phyloP scores from a whole-genome alignment of 306 rosid species.

The Castanea sativa region DNA sequence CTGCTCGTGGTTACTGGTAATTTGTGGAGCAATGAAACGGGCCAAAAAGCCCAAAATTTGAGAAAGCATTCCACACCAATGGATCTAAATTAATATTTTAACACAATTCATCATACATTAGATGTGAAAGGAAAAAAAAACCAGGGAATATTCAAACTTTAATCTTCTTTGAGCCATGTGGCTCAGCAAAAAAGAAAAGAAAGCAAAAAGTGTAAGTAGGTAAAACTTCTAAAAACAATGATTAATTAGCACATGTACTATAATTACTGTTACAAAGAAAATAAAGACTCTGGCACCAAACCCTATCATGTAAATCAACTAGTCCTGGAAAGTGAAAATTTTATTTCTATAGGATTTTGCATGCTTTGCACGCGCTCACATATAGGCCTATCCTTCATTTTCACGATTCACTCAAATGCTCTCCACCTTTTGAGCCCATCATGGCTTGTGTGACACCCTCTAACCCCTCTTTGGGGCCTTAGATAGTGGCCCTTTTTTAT shows the following conservation, averaged over 20 bases:
- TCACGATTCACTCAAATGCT: slow-evolving; percentile 8
- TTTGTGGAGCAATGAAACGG: too few relatives aligned
- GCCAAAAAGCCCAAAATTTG: too few relatives aligned
- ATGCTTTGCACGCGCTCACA: slow-evolving; percentile 11
- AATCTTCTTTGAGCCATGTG: not conserved
- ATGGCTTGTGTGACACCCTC: slow-evolving; percentile 11
- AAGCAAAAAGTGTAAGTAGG: not conserved
- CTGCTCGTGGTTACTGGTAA: too few relatives aligned
- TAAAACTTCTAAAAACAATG: slow-evolving; percentile 26
- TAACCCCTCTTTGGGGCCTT: not conserved
- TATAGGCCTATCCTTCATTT: slow-evolving; percentile 10
- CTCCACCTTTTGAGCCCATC: slow-evolving; percentile 6
- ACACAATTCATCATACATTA: too few relatives aligned
- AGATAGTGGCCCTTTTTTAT: slow-evolving; percentile 6
- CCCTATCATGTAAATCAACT: not conserved
- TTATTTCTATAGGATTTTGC: slow-evolving; percentile 7
- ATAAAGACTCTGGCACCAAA: not conserved
- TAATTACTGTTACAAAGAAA: not conserved
- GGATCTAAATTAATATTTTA: too few relatives aligned
- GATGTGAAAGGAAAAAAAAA: too few relatives aligned
- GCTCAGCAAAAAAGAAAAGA: not conserved
- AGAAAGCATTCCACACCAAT: too few relatives aligned
- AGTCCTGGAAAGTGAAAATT: not conserved
- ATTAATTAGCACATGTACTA: slow-evolving; percentile 44
- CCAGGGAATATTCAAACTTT: too few relatives aligned